Percentiles rank a stretch among this genome's conserved stretches.
These are phyloP conservation scores for Corynascus novoguineensis DNA, from an alignment of 495 filamentous ascomycete genomes.

Conservation along the genomic window DNA sequence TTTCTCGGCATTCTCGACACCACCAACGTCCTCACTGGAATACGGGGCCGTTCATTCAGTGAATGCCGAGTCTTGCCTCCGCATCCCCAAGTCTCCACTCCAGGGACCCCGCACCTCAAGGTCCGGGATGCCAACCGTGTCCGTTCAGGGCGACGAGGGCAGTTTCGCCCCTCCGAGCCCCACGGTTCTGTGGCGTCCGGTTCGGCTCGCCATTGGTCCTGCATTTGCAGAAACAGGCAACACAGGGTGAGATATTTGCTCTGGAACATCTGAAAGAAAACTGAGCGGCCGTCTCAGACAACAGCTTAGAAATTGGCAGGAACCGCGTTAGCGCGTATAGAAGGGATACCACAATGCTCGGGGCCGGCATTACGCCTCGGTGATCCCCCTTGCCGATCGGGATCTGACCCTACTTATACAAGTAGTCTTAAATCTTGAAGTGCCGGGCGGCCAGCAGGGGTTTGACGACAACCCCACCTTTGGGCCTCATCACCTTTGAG, in stretches of 20 bases:
- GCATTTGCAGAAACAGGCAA: too few species aligned
- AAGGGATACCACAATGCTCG: background rate
- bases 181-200: background rate
- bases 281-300: too few species aligned
- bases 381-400: background rate
- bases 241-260: too few species aligned
- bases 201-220: too few species aligned
- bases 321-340: too few species aligned
- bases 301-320: too few species aligned
- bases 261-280: too few species aligned
- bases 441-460: background rate
- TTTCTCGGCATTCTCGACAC: background rate
- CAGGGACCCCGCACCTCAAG: slow-evolving; percentile 11
- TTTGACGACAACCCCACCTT: slow-evolving; percentile 7
- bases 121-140: background rate
- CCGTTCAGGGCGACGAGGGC: background rate
- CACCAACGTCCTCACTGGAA: background rate
- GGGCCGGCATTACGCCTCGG: background rate
- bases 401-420: background rate
- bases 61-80: slow-evolving; percentile 25
- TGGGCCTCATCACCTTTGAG: background rate
- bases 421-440: too few species aligned
- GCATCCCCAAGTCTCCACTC: slow-evolving; percentile 22
- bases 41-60: background rate
- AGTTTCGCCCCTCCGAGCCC: background rate